phyloP scores from a whole-genome alignment of 768 basidiomycete species.

The Rhodotorula graminis region DNA sequence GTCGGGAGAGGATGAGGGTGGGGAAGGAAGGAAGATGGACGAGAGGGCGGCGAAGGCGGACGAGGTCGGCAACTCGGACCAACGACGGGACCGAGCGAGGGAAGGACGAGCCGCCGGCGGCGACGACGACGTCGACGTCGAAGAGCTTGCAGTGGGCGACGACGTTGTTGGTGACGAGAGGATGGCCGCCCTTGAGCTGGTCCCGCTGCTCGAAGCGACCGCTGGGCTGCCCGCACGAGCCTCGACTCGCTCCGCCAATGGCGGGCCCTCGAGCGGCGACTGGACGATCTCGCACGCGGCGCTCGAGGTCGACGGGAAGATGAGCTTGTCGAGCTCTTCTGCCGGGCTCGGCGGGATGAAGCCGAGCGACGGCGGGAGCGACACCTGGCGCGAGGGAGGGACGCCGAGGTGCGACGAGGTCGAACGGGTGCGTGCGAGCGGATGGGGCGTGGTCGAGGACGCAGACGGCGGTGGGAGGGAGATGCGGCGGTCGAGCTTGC shows the following conservation, averaged over 20 bases:
- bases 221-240: neutral
- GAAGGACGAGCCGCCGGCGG: neutral
- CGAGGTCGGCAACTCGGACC: conserved; percentile 17
- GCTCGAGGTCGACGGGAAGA: neutral
- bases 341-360: conserved; percentile 18
- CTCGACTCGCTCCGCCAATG: neutral
- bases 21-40: neutral
- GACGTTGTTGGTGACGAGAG: too few relatives aligned
- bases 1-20: neutral
- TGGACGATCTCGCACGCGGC: neutral
- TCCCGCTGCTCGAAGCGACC: too few relatives aligned
- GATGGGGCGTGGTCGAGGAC: neutral
- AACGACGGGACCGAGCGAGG: conserved; percentile 12
- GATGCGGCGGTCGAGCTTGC: neutral
- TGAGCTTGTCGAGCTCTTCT: neutral
- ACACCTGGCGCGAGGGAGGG: neutral
- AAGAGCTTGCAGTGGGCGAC: too few relatives aligned
- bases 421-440: neutral
- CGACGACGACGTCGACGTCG: too few relatives aligned
- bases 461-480: neutral
- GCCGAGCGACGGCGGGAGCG: conserved; percentile 4
- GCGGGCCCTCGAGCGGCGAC: neutral
- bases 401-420: neutral
- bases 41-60: conserved; percentile 13
- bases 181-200: too few relatives aligned